A percentile compares a stretch with the other conserved stretches of the same genome.
These are phyloP conservation scores for Adansonia digitata DNA, from an alignment of 345 rosid species.

Conservation along the genomic window DNA sequence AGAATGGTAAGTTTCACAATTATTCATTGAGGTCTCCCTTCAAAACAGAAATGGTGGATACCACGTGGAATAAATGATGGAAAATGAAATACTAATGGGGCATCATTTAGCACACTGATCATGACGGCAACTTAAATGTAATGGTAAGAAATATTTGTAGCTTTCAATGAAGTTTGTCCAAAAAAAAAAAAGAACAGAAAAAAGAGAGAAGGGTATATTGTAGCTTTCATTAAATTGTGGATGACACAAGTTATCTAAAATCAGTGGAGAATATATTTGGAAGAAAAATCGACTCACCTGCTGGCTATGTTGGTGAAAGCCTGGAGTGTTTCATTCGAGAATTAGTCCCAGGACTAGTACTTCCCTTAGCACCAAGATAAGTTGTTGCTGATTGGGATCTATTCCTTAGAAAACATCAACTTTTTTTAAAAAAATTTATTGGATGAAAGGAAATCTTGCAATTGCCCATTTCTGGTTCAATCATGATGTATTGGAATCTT, in stretches of 20 bases:
- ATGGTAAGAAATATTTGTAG: background rate
- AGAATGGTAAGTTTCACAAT: background rate
- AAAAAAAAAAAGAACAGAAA: background rate
- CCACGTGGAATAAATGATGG: constrained; percentile 1
- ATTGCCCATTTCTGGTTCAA: constrained; percentile 34
- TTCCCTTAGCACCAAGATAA: constrained; percentile 32
- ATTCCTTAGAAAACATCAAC: constrained; percentile 27
- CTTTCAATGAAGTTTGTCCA: constrained; percentile 2
- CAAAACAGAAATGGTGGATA: constrained; percentile 3
- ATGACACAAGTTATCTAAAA: constrained; percentile 16
- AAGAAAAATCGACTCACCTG: constrained; percentile 16
- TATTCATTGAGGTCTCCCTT: background rate
- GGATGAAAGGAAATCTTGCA: constrained; percentile 19
- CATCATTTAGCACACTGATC: background rate
- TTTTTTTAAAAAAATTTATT: background rate
- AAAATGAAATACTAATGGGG: constrained; percentile 11
- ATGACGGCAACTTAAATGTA: constrained; percentile 2
- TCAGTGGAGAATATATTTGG: constrained; percentile 22
- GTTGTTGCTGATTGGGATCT: constrained; percentile 37
- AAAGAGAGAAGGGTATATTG: background rate
- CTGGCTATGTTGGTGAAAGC: constrained; percentile 19
- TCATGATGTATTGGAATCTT: constrained; percentile 38
- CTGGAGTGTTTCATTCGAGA: constrained; percentile 17
- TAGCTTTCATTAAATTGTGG: constrained; percentile 11
- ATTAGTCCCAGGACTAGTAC: constrained; percentile 20